A percentile compares a stretch with the other conserved stretches of the same genome.
These are phyloP conservation scores for Daldinia sp. DNA, from an alignment of 2,329 filamentous ascomycete genomes.

Conservation along the genomic window DNA sequence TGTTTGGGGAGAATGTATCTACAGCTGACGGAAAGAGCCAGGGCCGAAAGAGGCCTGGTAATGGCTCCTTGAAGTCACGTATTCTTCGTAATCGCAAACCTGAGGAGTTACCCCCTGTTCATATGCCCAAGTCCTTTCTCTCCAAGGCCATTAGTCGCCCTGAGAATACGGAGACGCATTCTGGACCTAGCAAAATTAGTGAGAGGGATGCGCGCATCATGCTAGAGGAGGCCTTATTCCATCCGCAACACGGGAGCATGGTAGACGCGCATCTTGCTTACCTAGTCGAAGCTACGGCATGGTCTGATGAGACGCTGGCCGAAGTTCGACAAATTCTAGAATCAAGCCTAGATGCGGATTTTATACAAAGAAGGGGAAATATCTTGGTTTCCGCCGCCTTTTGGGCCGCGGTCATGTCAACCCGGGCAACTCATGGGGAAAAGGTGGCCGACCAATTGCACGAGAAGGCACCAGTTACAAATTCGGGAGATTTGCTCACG, in stretches of 20 bases:
- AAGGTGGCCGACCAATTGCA: conserved; percentile 22
- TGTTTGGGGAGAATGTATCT: conserved; percentile 43
- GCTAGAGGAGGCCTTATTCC: conserved; percentile 22
- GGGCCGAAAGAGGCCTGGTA: conserved; percentile 45
- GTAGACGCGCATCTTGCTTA: conserved; percentile 13
- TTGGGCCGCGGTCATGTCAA: conserved; percentile 21
- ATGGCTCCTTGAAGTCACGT: conserved; percentile 42
- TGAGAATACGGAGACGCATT: conserved; percentile 48
- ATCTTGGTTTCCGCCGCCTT: conserved; percentile 31
- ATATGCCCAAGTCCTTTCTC: conserved; percentile 69
- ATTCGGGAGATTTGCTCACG: conserved; percentile 14
- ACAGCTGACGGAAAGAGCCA: conserved; percentile 42
- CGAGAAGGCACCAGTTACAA: conserved; percentile 16
- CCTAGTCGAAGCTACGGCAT: conserved; percentile 33
- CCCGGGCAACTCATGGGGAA: conserved; percentile 17
- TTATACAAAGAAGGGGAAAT: conserved; percentile 27
- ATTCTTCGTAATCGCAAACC: conserved; percentile 49
- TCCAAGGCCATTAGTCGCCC: conserved; percentile 61
- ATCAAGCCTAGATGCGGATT: conserved; percentile 6
- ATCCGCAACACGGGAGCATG: neutral
- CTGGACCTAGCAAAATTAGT: conserved; percentile 18
- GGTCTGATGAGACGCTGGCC: conserved; percentile 24
- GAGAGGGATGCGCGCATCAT: conserved; percentile 16
- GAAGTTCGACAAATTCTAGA: conserved; percentile 25
- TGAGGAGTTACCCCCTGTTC: conserved; percentile 62